Conservation (phyloP, 768 basidiomycete species). For the Rhodotorula paludigena region DNA sequence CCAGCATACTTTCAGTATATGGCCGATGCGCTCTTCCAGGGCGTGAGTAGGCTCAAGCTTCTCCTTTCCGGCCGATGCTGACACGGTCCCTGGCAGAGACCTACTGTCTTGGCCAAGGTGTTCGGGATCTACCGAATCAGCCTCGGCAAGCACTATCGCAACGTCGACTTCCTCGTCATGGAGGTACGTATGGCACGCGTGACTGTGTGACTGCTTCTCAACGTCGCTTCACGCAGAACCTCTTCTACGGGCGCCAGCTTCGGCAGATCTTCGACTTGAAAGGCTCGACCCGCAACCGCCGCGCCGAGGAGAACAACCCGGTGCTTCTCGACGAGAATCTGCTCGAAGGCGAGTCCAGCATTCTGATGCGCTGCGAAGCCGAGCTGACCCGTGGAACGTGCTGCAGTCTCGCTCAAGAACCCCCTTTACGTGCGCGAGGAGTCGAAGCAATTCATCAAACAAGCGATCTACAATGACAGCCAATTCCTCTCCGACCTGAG, state of each 20-base stretch:
- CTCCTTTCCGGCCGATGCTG: neutral
- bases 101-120: conserved; percentile 89
- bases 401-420: conserved; percentile 68
- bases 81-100: conserved; percentile 57
- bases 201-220: neutral
- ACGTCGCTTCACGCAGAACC: conserved; percentile 52
- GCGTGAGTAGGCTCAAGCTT: conserved; percentile 54
- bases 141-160: conserved; percentile 72
- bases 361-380: neutral
- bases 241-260: conserved; percentile 88
- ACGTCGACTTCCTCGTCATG: conserved; percentile 93
- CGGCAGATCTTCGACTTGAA: conserved; percentile 95
- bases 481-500: conserved; percentile 89
- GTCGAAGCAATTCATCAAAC: conserved; percentile 82
- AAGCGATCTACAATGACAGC: conserved; percentile 89
- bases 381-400: neutral
- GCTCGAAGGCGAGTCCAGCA: conserved; percentile 63
- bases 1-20: conserved; percentile 98
- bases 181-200: conserved; percentile 50
- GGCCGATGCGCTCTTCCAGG: conserved; percentile 81
- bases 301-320: conserved; percentile 77
- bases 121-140: conserved; percentile 95
- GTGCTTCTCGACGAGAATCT: conserved; percentile 95
- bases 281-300: conserved; percentile 88
- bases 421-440: conserved; percentile 97